Base-by-base conservation (phyloP, 2,329 filamentous ascomycete species). In the Claviceps fusiformis region DNA sequence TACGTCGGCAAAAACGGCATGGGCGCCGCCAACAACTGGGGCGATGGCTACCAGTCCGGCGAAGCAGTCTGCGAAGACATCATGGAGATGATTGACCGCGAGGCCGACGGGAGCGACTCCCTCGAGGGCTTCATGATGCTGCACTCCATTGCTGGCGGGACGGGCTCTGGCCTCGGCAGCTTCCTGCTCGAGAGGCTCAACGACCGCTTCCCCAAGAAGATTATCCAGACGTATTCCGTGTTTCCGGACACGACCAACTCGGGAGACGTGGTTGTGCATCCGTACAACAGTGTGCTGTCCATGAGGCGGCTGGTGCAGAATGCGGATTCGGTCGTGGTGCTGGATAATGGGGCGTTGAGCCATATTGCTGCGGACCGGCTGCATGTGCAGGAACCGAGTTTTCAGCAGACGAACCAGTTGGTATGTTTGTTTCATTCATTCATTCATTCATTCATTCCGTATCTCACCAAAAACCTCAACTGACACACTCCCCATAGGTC, bases 121-220 rank as follows among this genome's bases (percentile, higher is more conserved):
- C 78, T 98, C 4, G 93, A 98, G 81, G 93, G 93, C 44, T 98
- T 98, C 74, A 98, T 98, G 93, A 83, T 98, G 71, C 79, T 98
- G 60, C 93, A 98, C 70, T 97, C 93, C 3, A 98, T 98, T 66
- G 95, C 93, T 47, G 93, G 93, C 59, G 93, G 93, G 56, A 98
- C 93, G 19, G 93, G 93, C 9, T 96, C 91, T 27, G 93, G 93
- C n/a, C 73, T 98, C 49, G 93, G 93, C 29, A 95, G 90, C 33
- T 98, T 95, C 67, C 80, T 98, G 58, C 82, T 98, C 19, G 95
- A 98, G 72, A 81, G 90, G 60, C 83, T 98, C 70, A 98, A 98
- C 69, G 93, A 98, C 70, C 82, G 91, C 52, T 98, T 97, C 63
- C 93, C 95, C 41, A 98, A 98, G 74, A 98, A 98, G 77, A 83